phyloP scores from a whole-genome alignment of 2,329 filamentous ascomycete species.

The Decorospora gaudefroyi region DNA sequence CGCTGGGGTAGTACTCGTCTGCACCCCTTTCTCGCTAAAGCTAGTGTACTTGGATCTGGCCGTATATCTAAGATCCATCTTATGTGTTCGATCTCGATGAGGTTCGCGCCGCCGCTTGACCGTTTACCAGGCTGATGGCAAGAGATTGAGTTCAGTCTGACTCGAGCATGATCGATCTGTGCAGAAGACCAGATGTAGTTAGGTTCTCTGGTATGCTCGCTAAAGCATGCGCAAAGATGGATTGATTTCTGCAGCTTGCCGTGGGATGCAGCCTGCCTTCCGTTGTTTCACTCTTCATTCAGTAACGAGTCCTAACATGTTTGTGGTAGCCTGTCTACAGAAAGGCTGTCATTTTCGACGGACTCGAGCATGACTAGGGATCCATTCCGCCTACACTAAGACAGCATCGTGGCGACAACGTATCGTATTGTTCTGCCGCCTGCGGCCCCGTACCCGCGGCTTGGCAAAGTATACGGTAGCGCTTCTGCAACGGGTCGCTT shows the following conservation, averaged over 20 bases:
- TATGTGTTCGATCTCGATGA: neutral
- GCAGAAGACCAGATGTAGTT: neutral
- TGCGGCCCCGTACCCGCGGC: too few relatives aligned
- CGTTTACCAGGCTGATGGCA: constrained; percentile 9
- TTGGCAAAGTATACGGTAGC: too few relatives aligned
- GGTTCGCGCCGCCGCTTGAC: neutral
- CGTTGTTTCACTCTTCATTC: constrained; percentile 1
- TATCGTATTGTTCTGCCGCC: neutral
- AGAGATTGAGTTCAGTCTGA: constrained; percentile 4
- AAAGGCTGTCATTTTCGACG: neutral
- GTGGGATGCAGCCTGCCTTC: neutral
- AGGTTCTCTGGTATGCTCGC: neutral
- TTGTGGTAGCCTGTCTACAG: too few relatives aligned
- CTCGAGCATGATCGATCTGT: constrained; percentile 4
- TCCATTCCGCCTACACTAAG: too few relatives aligned
- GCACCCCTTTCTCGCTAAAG: neutral
- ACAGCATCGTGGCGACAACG: constrained; percentile 8
- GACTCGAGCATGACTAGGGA: neutral
- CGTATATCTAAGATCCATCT: neutral
- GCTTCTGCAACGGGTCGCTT: neutral
- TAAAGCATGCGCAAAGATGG: neutral
- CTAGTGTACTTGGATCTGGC: neutral
- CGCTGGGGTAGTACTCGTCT: neutral
- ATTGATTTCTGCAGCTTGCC: constrained; percentile 3
- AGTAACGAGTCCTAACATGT: too few relatives aligned